Evolutionary conservation across 257 asterid species (phyloP), one percentile per base, ranked within the genome.

Genomic region (Ophiorrhiza pumila): DNA sequence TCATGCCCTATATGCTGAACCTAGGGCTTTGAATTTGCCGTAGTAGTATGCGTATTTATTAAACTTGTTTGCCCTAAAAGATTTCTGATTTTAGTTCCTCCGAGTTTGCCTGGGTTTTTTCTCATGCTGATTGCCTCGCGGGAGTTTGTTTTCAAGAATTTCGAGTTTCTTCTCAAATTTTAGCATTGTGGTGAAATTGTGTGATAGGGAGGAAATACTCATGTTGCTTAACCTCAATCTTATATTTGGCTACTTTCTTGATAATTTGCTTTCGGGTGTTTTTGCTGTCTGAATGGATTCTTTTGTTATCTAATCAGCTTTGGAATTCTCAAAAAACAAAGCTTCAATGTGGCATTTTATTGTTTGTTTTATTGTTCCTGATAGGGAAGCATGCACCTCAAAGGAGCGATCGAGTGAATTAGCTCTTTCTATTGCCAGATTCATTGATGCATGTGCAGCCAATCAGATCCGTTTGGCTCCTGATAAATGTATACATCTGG

Each of bases 401-500:
- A 90, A 84, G 78, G 97, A 94, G 59, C 89, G 76, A 76, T 78
- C 85, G 18, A 80, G 81, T 69, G 95, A 88, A 62, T 64, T 82
- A 11, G 87, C 91, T 77, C 70, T 84, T 65, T 77, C 81, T 53
- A 76, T 89, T 61, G 82, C 93, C 53, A 86, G 89, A 82, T 94
- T 94, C 78, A 85, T 94, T 76, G 84, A 78, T 71, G 83, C 79
- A 43, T 94, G 97, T 69, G 64, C 83, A 49, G 83, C 85, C 6
- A 95, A 91, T 76, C 99, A 94, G 83, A 87, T 94, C 65, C 88
- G 86, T 43, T 61, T 90, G 87, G 97, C 90, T 10, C 88, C 96
- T 73, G 93, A 94, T n/a, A 90, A 90, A 77, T 94, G 99, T 94
- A 88, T 25, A 31, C 18, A 75, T 42, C 69, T 34, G n/a, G n/a